These are phyloP conservation scores for Backusella psychrophila DNA, from an alignment of 192 early-diverging fungal species.

Conservation along the genomic window DNA sequence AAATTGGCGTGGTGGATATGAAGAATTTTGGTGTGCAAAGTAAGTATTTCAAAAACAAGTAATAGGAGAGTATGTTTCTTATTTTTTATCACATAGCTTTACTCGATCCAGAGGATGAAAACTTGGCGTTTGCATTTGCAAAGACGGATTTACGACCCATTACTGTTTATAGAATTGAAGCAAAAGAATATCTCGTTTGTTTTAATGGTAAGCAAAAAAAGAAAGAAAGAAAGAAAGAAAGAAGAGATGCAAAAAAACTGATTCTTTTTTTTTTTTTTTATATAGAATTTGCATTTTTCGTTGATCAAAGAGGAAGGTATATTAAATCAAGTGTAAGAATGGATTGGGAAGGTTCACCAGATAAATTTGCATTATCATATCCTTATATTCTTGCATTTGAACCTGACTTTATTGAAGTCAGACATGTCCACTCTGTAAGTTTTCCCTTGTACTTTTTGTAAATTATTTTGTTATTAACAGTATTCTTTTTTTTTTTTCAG, in stretches of 20 bases:
- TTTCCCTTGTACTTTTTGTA: constrained; percentile 28
- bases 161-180: constrained; percentile 75
- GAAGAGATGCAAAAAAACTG: not conserved
- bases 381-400: constrained; percentile 94
- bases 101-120: constrained; percentile 80
- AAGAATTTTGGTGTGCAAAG: constrained; percentile 83
- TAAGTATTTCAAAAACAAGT: not conserved
- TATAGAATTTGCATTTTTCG: constrained; percentile 89
- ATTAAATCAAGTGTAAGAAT: constrained; percentile 73
- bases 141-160: constrained; percentile 77
- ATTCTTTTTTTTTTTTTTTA: not conserved
- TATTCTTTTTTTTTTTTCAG: constrained; percentile 21
- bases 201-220: constrained; percentile 67
- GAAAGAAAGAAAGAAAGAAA: not conserved
- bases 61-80: not conserved
- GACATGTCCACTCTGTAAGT: constrained; percentile 73
- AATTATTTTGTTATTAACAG: not conserved
- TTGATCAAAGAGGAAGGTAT: constrained; percentile 81
- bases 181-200: constrained; percentile 85
- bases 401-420: constrained; percentile 86
- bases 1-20: constrained; percentile 92
- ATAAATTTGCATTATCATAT: constrained; percentile 73
- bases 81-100: constrained; percentile 33
- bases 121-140: constrained; percentile 78
- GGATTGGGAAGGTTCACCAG: constrained; percentile 85